Base-by-base conservation (phyloP, 345 rosid species). In the Salix viminalis region DNA sequence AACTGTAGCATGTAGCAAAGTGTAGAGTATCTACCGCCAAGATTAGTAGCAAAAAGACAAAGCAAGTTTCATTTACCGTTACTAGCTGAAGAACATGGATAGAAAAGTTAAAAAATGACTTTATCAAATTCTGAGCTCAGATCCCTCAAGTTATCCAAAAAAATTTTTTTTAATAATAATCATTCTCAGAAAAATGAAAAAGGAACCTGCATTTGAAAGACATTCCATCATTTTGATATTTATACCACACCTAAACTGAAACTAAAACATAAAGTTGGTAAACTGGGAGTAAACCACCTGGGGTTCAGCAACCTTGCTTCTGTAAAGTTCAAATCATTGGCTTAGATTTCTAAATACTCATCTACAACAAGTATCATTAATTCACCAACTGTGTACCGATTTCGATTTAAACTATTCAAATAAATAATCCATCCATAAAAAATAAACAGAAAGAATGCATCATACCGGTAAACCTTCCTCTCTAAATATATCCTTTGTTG, bases 401-500 rank as follows among this genome's bases (percentile, higher is more conserved):
- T 41, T 46, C 24, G 6, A 46, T 26, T 23, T 26, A 46, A 21
- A 6, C 39, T 6, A 18, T 28, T 18, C 60, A 56, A 58, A 23
- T 36, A 72, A 37, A 54, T 34, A 66, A 58, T 34, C n/a, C 70
- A 61, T 61, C 70, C 58, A 71, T 18, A 14, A 30, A 42, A 21
- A 14, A 13, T 30, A 79, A 60, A 23, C 11, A 19, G 21, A 62
- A 65, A 34, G 74, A 18, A 37, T 1, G 58, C 67, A 79, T 73
- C 87, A 10, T 84, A 93, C 97, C 89, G 86, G 85, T 21, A 95
- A 86, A 70, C 99, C 98, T 87, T 95, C 99, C 83, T 95, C 99
- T 84, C 92, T 88, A 39, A 89, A 90, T 32, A 96, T 96, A 70
- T 96, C 96, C 88, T 84, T 96, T 5, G 94, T 80, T 18, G 99